Evolutionary conservation across 2,329 filamentous ascomycete genomes (phyloP), one percentile per base, ranked within the genome.

Genomic region (Fusarium sarcochroum): DNA sequence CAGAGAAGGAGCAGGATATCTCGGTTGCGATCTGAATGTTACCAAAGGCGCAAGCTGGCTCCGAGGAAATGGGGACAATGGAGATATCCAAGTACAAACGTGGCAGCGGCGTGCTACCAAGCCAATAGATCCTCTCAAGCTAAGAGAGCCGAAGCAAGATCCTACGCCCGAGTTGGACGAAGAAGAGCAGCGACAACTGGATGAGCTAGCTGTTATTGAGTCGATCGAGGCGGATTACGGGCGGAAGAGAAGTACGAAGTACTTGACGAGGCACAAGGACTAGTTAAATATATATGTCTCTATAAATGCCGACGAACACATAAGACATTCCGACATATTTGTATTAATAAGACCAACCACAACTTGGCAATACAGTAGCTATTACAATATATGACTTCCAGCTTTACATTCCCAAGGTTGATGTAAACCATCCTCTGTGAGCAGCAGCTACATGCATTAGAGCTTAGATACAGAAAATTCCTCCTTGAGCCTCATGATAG

Each of bases 401-500:
- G 13, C 10, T 30, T 10, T 30, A 30, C 3, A 30, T 30, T 1
- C 13, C 4, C 13, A 30, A 30, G 9, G 4, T 10, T 13, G 27
- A 11, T 7, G 23, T 23, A 23, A 4, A 13, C 27, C 5, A 4
- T 30, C 11, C 27, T 30, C 11, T 13, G 10, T 30, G 9, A 30
- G 5, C 5, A 30, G 10, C 10, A 30, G 27, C 27, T 30, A 10
- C 9, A 30, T 10, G 3, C 27, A 17, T 61, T 25, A 64, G 1
- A 73, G 37, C 25, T 70, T 73, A 0, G 71, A 30, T 6, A 18
- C n/a, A 15, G 11, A 30, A 20, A 51, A 45, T 0, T 34, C 70
- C 21, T 67, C 53, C 6, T 35, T 62, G 14, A 71, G 32, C 11
- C 79, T 53, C 68, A 80, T 53, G 34, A 81, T 81, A 8, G 73